Base-by-base conservation (phyloP, 495 filamentous ascomycete species). In the Aspergillus diversus region DNA sequence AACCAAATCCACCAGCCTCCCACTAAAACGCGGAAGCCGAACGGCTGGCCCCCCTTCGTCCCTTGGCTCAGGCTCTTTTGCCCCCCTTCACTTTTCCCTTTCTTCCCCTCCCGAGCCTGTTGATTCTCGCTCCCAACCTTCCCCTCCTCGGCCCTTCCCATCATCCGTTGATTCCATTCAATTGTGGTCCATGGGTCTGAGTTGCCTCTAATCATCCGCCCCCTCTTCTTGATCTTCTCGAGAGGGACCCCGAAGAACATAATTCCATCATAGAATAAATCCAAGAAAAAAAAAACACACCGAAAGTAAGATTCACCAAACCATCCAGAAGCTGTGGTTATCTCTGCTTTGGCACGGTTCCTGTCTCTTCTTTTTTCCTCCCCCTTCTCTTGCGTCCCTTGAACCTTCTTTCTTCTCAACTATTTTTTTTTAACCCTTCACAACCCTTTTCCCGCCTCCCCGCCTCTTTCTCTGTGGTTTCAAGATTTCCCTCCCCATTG, bases 11-110 rank as follows among this genome's bases (percentile, higher is more conserved):
- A 64, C 65, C 65, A 67, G 66, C 63, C 63, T 63, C 66, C 60
- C 63, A 54, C 61, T 68, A 68, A 60, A 67, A 57, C 61, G 61
- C 65, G 61, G 65, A 58, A 67, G 60, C 52, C 62, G 59, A 63
- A 63, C 56, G 58, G 65, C 49, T 21, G 42, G 49, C 37, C 63
- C 58, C 53, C 57, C 27, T 46, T 47, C 57, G 42, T 57, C 55
- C 47, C 43, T 63, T 57, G 43, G 56, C 46, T 59, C 32, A 51
- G 9, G 9, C 17, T n/a, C 53, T 39, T 39, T 16, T 12, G 33
- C 35, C 17, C 6, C 33, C 46, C n/a, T 37, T 39, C 46, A 33
- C 52, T 47, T 59, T 49, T n/a, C 35, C 55, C 33, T 43, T 53
- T 48, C 27, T 50, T 32, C 51, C 31, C n/a, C 17, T 55, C 53